Percentiles rank a stretch among this genome's conserved stretches.
These are phyloP conservation scores for Sarocladium kiliense DNA, from an alignment of 2,329 filamentous ascomycete genomes.

Conservation along the genomic window DNA sequence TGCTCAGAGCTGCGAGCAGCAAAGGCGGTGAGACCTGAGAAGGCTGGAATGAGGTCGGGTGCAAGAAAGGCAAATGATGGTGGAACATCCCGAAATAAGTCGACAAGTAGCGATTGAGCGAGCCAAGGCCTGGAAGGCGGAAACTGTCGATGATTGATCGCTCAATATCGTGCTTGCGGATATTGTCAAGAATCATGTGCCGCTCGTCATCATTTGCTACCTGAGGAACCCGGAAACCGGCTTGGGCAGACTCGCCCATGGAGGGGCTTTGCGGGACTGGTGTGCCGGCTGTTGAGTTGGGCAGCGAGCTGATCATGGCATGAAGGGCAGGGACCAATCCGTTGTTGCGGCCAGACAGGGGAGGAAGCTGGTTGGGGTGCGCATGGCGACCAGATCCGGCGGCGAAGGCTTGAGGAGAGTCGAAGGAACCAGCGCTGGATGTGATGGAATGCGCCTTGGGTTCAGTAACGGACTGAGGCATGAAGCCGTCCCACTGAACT, in stretches of 20 bases:
- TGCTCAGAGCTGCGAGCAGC: conserved; percentile 84
- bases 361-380: conserved; percentile 59
- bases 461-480: conserved; percentile 64
- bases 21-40: conserved; percentile 75
- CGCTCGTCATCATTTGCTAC: conserved; percentile 81
- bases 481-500: conserved; percentile 87
- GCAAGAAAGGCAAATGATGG: conserved; percentile 91
- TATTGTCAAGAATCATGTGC: conserved; percentile 78
- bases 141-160: conserved; percentile 83
- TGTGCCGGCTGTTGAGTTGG: conserved; percentile 63
- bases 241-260: conserved; percentile 62
- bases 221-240: conserved; percentile 68
- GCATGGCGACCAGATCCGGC: conserved; percentile 51
- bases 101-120: conserved; percentile 85
- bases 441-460: conserved; percentile 71
- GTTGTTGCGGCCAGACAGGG: conserved; percentile 61
- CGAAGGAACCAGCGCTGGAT: conserved; percentile 63
- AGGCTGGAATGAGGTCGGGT: conserved; percentile 84
- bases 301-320: conserved; percentile 67
- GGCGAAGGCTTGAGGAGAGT: conserved; percentile 60
- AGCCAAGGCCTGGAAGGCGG: conserved; percentile 73
- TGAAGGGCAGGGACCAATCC: conserved; percentile 61
- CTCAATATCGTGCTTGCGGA: conserved; percentile 74
- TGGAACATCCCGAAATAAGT: conserved; percentile 98
- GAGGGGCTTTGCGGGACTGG: conserved; percentile 71